A percentile compares a stretch with the other conserved stretches of the same genome.
phyloP scores from a whole-genome alignment of 2,329 filamentous ascomycete genomes.

The Tolypocladium guangdongense region DNA sequence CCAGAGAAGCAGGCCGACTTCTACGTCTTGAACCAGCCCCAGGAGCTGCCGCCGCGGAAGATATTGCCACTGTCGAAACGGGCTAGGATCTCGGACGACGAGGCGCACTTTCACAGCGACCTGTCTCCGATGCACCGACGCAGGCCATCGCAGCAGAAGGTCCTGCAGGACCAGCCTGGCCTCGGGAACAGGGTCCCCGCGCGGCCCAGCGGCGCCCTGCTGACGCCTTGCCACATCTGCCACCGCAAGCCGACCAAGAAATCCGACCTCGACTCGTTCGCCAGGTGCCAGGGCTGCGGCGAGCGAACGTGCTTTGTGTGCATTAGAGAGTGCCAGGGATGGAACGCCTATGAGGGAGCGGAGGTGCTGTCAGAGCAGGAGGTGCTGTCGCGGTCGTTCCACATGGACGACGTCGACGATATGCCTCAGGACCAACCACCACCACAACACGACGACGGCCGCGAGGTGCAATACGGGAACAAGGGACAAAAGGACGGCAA shows the following conservation, averaged over 20 bases:
- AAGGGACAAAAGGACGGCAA: conserved; percentile 4
- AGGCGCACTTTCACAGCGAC: conserved; percentile 9
- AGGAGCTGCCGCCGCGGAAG: conserved; percentile 17
- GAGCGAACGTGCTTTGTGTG: conserved; percentile 59
- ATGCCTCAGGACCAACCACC: neutral
- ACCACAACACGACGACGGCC: conserved; percentile 3
- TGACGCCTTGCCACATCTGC: conserved; percentile 57
- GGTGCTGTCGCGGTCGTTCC: conserved; percentile 32
- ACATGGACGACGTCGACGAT: conserved; percentile 38
- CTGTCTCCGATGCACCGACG: conserved; percentile 10
- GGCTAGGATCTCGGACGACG: conserved; percentile 16
- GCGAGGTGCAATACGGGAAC: neutral
- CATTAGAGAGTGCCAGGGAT: conserved; percentile 49
- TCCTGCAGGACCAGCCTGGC: conserved; percentile 9
- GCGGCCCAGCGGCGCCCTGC: conserved; percentile 12
- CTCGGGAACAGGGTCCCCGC: conserved; percentile 3
- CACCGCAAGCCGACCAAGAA: conserved; percentile 53
- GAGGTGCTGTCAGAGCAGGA: conserved; percentile 20
- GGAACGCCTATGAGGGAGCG: conserved; percentile 16
- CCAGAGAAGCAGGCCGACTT: conserved; percentile 14
- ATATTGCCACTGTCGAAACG: conserved; percentile 20
- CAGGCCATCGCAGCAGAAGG: conserved; percentile 13
- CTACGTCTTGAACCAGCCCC: conserved; percentile 14
- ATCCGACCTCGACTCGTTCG: conserved; percentile 54
- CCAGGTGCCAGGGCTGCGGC: conserved; percentile 51